Base-by-base conservation (phyloP, 106 monocot genomes). In the Amphibolis antarctica region DNA sequence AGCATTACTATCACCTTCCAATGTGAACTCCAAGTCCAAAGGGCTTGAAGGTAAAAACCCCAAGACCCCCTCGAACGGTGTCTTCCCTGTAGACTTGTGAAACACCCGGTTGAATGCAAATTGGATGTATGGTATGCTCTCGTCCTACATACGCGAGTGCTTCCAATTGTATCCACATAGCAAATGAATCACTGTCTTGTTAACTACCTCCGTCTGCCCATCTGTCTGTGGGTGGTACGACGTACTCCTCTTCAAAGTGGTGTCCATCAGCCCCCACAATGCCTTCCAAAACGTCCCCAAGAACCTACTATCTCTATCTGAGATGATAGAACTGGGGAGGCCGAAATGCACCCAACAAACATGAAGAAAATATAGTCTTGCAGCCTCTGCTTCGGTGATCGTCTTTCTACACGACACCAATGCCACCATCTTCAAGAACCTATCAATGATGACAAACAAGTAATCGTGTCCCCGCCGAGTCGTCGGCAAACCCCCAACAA, bases 251-350 rank as follows among this genome's bases (percentile, higher is more conserved):
- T 54, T 53, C 13, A 54, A 21, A 10, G 19, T 42, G 0, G 66
- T 55, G 13, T 31, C 54, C 42, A 67, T 44, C 53, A 30, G 10
- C 5, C 10, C 10, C 66, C 29, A 67, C 9, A 67, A 20, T 15
- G 53, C 27, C 19, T 55, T 31, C 53, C 63, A 64, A 47, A 64
- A 64, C 13, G 10, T n/a, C 45, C 44, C 47, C 9, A 45, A 21
- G 7, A 64, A 67, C 5, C 13, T 10, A 4, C 11, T 9, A 43
- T 67, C 67, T 19, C 55, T 3, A 24, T 54, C 42, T 54, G 54
- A 67, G 3, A 55, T 14, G 22, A 54, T 67, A 15, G 64, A 44
- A 12, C 14, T 49, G 0, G 47, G 64, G 12, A 64, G 6, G 5
- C 64, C 48, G 17, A 46, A 45, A 12, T 24, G 64, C 9, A 9